These are phyloP conservation scores for Tephrocybe sp. DNA, from an alignment of 768 basidiomycete species.

Conservation along the genomic window DNA sequence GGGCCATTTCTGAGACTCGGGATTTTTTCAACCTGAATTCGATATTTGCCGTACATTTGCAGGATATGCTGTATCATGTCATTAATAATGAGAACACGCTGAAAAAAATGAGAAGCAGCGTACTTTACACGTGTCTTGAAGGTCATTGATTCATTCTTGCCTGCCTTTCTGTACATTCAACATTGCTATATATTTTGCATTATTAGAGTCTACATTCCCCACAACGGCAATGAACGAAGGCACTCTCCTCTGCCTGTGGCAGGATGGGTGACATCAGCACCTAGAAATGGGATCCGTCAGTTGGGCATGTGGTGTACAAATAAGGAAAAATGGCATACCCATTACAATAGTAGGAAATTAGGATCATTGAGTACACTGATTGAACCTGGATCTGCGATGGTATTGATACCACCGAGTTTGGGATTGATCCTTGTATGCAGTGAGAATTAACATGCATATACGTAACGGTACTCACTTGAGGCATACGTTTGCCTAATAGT, in stretches of 20 bases:
- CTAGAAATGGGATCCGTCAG: constrained; percentile 27
- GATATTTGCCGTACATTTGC: constrained; percentile 51
- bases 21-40: constrained; percentile 41
- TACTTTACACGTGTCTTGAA: constrained; percentile 63
- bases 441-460: background rate
- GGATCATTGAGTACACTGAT: constrained; percentile 60
- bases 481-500: constrained; percentile 81
- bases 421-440: constrained; percentile 61
- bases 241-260: constrained; percentile 68
- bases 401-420: constrained; percentile 82
- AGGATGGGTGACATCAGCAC: constrained; percentile 82
- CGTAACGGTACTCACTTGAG: constrained; percentile 54
- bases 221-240: constrained; percentile 76
- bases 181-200: constrained; percentile 60
- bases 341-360: constrained; percentile 72
- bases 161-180: constrained; percentile 57
- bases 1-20: constrained; percentile 23
- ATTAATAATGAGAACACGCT: background rate
- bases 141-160: constrained; percentile 67
- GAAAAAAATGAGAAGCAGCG: background rate
- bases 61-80: constrained; percentile 42
- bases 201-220: constrained; percentile 67
- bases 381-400: constrained; percentile 60
- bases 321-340: constrained; percentile 37
- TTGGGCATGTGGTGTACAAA: background rate